Base-by-base conservation (phyloP, 2,329 filamentous ascomycete species). In the Malbranchea cinnamomea region DNA sequence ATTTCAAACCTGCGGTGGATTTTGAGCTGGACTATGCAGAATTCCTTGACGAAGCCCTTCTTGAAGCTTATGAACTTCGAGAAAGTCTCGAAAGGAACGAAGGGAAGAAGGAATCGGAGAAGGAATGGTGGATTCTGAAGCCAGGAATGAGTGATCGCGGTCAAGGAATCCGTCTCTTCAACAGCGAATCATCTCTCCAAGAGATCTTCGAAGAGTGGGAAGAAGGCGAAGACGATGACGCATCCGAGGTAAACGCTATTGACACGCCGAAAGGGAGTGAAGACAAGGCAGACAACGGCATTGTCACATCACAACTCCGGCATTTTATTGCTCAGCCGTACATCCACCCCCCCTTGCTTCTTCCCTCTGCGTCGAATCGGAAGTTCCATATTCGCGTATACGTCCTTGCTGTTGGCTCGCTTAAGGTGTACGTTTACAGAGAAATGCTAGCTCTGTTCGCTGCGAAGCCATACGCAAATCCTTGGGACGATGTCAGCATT, bases 331-430 rank as follows among this genome's bases (percentile, higher is more conserved):
- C 79, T 4, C 89, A 98, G 54, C 82, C 83, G 1, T 98, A 98
- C 55, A 87, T 98, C 45, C 71, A 92, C 52, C 81, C 78, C 2
- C 85, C 87, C 0, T 68, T 95, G 3, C 67, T 94, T 8, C 60
- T 87, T 10, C 64, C 62, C 2, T 66, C 62, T 16, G 60, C 57
- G n/a, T 67, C 67, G 17, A 62, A 66, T 37, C 71, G 79, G 39
- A 98, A 98, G 56, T 98, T 95, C 59, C 89, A 98, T 58, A 82
- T 98, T 47, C 69, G 89, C 25, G 82, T 79, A 2, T 98, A 98
- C 54, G 81, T 93, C 14, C 67, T 93, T 35, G 81, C 82, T 30
- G 64, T 75, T 2, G 85, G 84, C 24, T 71, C 75, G 1, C 63
- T 98, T 8, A 67, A 74, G 36, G 72, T 95, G 31, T 85, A 82